Evolutionary conservation across 768 basidiomycete species (phyloP), one percentile per base, ranked within the genome.

Genomic region (Trametes elegans): DNA sequence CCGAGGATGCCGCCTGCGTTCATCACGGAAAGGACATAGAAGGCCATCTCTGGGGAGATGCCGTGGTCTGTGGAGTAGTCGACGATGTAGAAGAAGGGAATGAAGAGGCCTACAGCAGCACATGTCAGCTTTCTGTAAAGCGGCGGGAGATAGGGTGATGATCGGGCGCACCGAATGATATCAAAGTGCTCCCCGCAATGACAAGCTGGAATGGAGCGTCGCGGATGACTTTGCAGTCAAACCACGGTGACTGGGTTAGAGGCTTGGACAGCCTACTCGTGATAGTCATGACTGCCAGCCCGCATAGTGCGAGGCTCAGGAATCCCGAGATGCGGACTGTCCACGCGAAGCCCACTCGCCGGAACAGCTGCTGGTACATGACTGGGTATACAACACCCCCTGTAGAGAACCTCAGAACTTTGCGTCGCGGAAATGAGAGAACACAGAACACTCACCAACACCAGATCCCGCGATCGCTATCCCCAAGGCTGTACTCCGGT

Each of bases 301-400:
- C 46, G 57, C 83, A 83, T 16, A 81, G 74, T 14, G 73, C 67
- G 16, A 73, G 74, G 45, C 80, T 76, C 36, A 81, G 55, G 14
- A 86, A 69, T 0, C 79, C 82, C 1, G 78, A 79, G 31, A 81
- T 76, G 45, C 85, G 80, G 29, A 85, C 77, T 0, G 79, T 75
- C 84, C 84, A 86, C 8, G 74, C 78, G 64, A 86, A 88, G 1
- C 83, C 85, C 28, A 85, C 66, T 26, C 60, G 55, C 39, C 68
- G 61, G 62, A 87, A 85, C 24, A 87, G 78, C 29, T 70, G 70
- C 60, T 80, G 80, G 19, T 88, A 74, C 70, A 85, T 71, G 44
- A 88, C 79, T 0, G 87, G 84, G 59, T 81, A 88, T n/a, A 85
- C 69, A 3, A 87, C 83, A 9, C 87, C 87, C 21, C 89, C 89